These are phyloP conservation scores for Aspergillus wentii DNA, from an alignment of 495 filamentous ascomycete genomes.

Conservation along the genomic window DNA sequence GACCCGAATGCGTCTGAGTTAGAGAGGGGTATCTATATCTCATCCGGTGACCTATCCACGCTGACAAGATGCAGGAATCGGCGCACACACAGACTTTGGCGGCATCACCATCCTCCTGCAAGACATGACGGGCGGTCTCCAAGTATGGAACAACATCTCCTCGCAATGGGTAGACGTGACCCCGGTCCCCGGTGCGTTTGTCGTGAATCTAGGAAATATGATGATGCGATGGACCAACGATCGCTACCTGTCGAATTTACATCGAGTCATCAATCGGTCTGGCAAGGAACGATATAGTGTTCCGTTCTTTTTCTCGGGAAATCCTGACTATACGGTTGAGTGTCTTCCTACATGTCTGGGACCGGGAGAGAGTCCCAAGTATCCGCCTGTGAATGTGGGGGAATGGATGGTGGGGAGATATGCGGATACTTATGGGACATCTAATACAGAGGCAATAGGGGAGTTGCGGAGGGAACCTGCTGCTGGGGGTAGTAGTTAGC, in stretches of 20 bases:
- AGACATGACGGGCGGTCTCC: conserved; percentile 33
- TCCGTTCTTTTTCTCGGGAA: conserved; percentile 26
- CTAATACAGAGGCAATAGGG: conserved; percentile 5
- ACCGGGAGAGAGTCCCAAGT: conserved; percentile 8
- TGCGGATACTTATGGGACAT: conserved; percentile 19
- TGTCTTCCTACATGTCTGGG: conserved; percentile 18
- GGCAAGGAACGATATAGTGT: conserved; percentile 21
- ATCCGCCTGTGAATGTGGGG: conserved; percentile 19
- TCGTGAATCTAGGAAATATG: conserved; percentile 48
- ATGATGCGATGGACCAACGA: conserved; percentile 26
- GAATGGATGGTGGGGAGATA: conserved; percentile 20
- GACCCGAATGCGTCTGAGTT: conserved; percentile 17
- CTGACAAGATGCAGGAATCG: conserved; percentile 24
- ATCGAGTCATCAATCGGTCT: conserved; percentile 25
- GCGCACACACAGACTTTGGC: conserved; percentile 51
- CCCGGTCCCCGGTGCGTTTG: conserved; percentile 32
- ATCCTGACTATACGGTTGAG: conserved; percentile 15
- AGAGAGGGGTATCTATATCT: conserved; percentile 13
- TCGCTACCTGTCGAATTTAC: conserved; percentile 22
- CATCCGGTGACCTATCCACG: background rate
- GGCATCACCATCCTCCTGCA: conserved; percentile 41
- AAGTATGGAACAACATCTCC: conserved; percentile 35
- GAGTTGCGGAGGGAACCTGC: no score
- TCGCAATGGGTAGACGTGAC: conserved; percentile 22
- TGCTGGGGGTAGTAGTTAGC: no score